Conservation (phyloP, 208 protist genomes). For the Crithidia expoeki region DNA sequence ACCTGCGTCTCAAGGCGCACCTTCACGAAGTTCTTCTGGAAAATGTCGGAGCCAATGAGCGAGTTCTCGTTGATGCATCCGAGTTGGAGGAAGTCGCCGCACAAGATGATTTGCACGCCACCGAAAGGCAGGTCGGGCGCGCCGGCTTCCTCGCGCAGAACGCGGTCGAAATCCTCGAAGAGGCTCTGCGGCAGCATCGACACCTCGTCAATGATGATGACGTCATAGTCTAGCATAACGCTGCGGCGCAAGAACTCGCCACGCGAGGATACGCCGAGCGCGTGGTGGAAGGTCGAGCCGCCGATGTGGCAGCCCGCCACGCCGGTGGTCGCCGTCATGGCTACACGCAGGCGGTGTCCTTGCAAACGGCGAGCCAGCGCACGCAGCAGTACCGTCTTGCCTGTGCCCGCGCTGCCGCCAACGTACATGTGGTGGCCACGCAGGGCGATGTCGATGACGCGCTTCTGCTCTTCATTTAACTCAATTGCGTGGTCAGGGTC, state of each 20-base stretch:
- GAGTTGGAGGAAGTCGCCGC: slow-evolving; percentile 93
- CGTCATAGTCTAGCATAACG: slow-evolving; percentile 81
- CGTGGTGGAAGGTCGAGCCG: slow-evolving; percentile 92
- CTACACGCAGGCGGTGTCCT: slow-evolving; percentile 78
- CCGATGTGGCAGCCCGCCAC: slow-evolving; percentile 91
- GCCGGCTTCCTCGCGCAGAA: slow-evolving; percentile 80
- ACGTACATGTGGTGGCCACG: slow-evolving; percentile 88
- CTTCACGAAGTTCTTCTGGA: slow-evolving; percentile 80
- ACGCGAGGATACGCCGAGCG: slow-evolving; percentile 71
- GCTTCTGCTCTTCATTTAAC: slow-evolving; percentile 87
- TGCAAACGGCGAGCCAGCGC: slow-evolving; percentile 72
- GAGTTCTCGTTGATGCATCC: slow-evolving; percentile 86
- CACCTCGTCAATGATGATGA: slow-evolving; percentile 94
- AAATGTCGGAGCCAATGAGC: slow-evolving; percentile 70
- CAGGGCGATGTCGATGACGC: slow-evolving; percentile 82
- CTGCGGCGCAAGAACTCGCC: slow-evolving; percentile 83
- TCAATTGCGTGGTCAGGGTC: slow-evolving; percentile 48
- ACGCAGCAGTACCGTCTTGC: slow-evolving; percentile 88
- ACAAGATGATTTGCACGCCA: slow-evolving; percentile 93
- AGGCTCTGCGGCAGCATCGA: slow-evolving; percentile 88
- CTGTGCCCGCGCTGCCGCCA: slow-evolving; percentile 88
- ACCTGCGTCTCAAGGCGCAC: slow-evolving; percentile 79
- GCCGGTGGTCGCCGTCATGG: slow-evolving; percentile 90
- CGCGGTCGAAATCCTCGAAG: slow-evolving; percentile 89
- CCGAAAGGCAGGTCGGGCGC: slow-evolving; percentile 90